Evolutionary conservation across 2,329 filamentous ascomycete species (phyloP).

Genomic region (Rhexocercosporidium sp.): DNA sequence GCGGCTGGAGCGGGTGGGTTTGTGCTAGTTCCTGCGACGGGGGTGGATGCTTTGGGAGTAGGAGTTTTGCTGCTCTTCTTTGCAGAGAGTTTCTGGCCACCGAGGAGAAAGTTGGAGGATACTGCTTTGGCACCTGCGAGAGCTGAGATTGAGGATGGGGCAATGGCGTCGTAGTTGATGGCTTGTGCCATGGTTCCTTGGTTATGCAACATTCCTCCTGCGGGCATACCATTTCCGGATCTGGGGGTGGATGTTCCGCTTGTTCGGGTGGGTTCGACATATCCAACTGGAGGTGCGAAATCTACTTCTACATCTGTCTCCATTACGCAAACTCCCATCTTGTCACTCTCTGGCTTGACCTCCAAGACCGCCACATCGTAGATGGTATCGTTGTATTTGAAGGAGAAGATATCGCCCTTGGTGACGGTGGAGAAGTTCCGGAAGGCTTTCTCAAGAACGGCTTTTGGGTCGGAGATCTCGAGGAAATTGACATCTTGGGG

Average conservation of each 20-base stretch:
- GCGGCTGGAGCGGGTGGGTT: conserved; percentile 40
- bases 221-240: conserved; percentile 67
- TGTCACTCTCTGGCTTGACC: conserved; percentile 82
- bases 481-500: conserved; percentile 92
- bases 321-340: conserved; percentile 89
- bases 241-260: conserved; percentile 89
- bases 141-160: conserved; percentile 73
- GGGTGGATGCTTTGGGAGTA: conserved; percentile 75
- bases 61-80: conserved; percentile 82
- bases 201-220: conserved; percentile 76
- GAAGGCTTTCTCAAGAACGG: conserved; percentile 95
- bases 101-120: conserved; percentile 78
- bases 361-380: conserved; percentile 95
- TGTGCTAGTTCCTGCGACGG: conserved; percentile 62
- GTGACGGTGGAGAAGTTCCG: conserved; percentile 94
- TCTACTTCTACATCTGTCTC: conserved; percentile 97
- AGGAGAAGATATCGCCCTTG: conserved; percentile 93
- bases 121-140: conserved; percentile 65
- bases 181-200: conserved; percentile 95
- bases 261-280: conserved; percentile 74
- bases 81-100: conserved; percentile 80
- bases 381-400: conserved; percentile 92
- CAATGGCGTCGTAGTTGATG: conserved; percentile 95
- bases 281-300: conserved; percentile 92
- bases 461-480: conserved; percentile 96